Base-by-base conservation (phyloP, 768 basidiomycete species). In the Tylopilus balloui region DNA sequence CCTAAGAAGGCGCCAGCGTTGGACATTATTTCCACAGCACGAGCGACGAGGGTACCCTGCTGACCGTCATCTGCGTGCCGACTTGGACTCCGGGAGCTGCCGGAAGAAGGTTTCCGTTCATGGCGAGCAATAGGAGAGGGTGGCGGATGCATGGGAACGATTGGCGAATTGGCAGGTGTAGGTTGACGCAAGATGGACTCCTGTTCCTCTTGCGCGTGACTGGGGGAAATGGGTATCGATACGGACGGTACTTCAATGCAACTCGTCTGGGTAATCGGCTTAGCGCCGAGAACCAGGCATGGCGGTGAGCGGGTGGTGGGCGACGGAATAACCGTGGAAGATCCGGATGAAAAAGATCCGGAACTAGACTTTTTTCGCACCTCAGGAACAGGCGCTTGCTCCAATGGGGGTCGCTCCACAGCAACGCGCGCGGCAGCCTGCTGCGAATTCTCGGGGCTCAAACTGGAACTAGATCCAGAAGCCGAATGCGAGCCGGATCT, bases 1-100 rank as follows among this genome's bases (percentile, higher is more conserved):
- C 88, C 86, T 17, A 92, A 61, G 57, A 86, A 83, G 37, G 87
- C 86, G 17, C 88, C 83, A 2, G 91, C 91, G 44, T 78, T 83
- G 37, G 80, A 83, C 50, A 92, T 86, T 34, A 93, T 87, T 45
- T 86, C 88, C 17, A 84, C 87, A 20, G 90, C 83, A 41, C 79
- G 72, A 14, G 78, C 77, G 20, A 79, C 78, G 19, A 84, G 68
- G 31, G 72, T 77, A 5, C 71, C 75, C 19, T 62, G 65, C 52
- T 65, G 65, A 32, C 66, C 62, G 15, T 64, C 58, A 31, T 61
- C 64, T 37, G 50, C 56, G 29, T 48, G 39, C 57, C 65, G 59
- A 5, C 43, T 51, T 19, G 66, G 66, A 48, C 66, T 67, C 20
- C 53, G 53, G 25, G 61, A 61, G 20, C 46, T 42, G 19, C 56